Percentiles rank a stretch among this genome's conserved stretches.
Evolutionary conservation across 78 protist species (phyloP).

Genomic region (Protostelium mycophagum): DNA sequence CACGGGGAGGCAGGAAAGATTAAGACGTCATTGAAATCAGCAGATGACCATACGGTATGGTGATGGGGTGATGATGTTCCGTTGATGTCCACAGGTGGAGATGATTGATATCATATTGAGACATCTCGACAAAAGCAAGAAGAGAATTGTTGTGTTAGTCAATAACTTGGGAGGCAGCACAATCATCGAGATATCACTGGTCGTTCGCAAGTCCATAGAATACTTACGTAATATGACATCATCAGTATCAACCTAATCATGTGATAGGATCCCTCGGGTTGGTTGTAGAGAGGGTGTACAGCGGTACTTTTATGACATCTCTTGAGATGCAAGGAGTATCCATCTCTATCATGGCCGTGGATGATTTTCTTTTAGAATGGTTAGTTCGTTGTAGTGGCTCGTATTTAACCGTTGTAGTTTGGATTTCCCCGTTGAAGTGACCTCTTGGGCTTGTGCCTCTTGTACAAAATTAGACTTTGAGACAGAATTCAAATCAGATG

Average conservation of each 20-base stretch:
- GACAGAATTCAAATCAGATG: too few species aligned
- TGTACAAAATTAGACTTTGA: too few species aligned
- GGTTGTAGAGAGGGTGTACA: constrained; percentile 5
- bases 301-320: constrained; percentile 36
- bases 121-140: not conserved
- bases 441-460: not conserved
- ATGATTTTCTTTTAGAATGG: too few species aligned
- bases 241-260: too few species aligned
- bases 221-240: constrained; percentile 8
- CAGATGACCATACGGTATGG: too few species aligned
- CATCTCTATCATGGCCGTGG: constrained; percentile 1
- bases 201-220: not conserved
- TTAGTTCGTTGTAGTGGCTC: too few species aligned
- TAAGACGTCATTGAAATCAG: too few species aligned
- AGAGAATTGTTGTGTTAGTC: constrained; percentile 8
- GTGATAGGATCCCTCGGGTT: too few species aligned
- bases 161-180: constrained; percentile 48
- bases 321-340: constrained; percentile 56
- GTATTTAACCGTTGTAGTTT: too few species aligned
- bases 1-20: constrained; percentile 51
- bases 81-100: constrained; percentile 1
- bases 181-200: constrained; percentile 19
- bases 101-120: constrained; percentile 11
- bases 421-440: not conserved
- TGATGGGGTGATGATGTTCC: too few species aligned